phyloP scores from a whole-genome alignment of 257 asterid species.

The Nicotiana undulata region DNA sequence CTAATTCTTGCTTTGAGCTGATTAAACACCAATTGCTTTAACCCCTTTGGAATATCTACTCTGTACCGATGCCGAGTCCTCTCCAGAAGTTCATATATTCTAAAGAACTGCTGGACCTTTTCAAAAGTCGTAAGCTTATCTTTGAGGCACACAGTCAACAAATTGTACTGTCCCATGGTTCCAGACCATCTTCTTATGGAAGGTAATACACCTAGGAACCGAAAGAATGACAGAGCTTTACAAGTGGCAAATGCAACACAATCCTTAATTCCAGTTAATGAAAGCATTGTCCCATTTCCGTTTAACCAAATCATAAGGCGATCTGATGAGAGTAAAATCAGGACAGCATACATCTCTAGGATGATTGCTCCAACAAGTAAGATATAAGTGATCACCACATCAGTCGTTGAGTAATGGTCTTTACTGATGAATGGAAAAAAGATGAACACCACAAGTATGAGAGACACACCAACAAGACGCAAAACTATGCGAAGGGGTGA shows the following conservation, averaged over 20 bases:
- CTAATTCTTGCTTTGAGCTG: not conserved
- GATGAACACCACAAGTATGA: not conserved
- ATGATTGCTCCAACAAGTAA: constrained; percentile 18
- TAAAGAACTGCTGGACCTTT: not conserved
- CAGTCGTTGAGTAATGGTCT: not conserved
- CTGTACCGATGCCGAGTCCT: not conserved
- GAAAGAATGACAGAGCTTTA: not conserved
- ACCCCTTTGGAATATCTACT: not conserved
- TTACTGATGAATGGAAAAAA: not conserved
- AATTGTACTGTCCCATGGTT: constrained; percentile 26
- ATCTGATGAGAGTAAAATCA: constrained; percentile 6
- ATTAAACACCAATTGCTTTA: constrained; percentile 12
- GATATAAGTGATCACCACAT: constrained; percentile 14
- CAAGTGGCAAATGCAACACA: not conserved
- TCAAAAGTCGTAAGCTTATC: not conserved
- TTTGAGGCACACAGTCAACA: constrained; percentile 9
- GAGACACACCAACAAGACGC: not conserved
- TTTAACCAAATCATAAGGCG: constrained; percentile 7
- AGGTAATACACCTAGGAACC: not conserved
- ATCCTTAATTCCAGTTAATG: not conserved
- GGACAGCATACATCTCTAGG: constrained; percentile 15
- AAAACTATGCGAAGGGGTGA: constrained; percentile 1
- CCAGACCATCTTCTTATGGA: constrained; percentile 25
- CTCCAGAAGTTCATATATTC: not conserved
- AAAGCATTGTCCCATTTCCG: not conserved